Conservation (phyloP, 73 alveolate genomes). For the Paramecium biaurelia region DNA sequence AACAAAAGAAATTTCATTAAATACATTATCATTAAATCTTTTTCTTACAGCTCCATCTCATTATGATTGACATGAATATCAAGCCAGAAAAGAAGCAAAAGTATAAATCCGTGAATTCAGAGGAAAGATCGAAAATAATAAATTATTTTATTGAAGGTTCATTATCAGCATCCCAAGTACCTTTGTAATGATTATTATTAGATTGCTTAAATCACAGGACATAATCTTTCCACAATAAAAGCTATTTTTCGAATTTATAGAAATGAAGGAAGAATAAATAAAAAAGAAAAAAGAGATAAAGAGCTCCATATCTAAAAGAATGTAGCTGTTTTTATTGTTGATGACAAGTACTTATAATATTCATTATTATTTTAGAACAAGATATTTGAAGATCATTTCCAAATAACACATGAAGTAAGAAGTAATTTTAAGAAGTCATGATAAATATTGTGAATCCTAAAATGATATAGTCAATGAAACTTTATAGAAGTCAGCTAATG, state of each 20-base stretch:
- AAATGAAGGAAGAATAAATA: slow-evolving; percentile 31
- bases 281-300: slow-evolving; percentile 28
- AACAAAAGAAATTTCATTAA: not conserved
- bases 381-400: not conserved
- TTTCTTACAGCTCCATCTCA: not conserved
- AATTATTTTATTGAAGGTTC: not conserved
- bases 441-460: not conserved
- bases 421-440: not conserved
- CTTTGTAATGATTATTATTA: not conserved
- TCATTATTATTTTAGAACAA: not conserved
- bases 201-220: slow-evolving; percentile 5
- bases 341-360: not conserved
- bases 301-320: not conserved
- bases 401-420: not conserved
- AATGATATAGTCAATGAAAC: not conserved
- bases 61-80: not conserved
- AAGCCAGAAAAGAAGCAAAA: not conserved
- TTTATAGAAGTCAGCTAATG: not conserved
- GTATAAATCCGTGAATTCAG: slow-evolving; percentile 1
- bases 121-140: not conserved
- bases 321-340: not conserved
- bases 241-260: slow-evolving; percentile 17
- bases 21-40: not conserved
- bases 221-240: slow-evolving; percentile 27
- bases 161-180: not conserved